Percentiles rank a stretch among this genome's conserved stretches.
phyloP scores from a whole-genome alignment of 208 protist genomes.

The Trypanosoma platydactyli region DNA sequence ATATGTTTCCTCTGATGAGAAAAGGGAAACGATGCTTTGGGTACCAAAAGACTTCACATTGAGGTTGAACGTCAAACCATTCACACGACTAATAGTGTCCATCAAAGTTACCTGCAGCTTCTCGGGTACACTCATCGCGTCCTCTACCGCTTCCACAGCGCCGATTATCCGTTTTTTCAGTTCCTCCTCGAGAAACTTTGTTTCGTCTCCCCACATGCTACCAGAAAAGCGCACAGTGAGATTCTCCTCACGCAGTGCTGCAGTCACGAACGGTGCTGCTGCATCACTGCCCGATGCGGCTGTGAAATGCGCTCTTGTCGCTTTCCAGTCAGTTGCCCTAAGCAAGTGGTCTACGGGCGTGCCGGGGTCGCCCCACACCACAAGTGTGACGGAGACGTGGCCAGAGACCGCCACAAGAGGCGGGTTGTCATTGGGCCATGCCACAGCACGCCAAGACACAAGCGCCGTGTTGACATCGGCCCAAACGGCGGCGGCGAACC shows the following conservation, averaged over 20 bases:
- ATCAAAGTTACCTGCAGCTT: not conserved
- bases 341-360: conserved; percentile 13
- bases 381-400: not conserved
- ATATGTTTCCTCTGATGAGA: not conserved
- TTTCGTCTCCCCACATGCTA: not conserved
- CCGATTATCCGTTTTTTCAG: not conserved
- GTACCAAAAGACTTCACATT: conserved; percentile 7
- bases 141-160: conserved; percentile 13
- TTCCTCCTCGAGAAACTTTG: not conserved
- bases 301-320: conserved; percentile 13
- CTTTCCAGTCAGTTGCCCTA: not conserved
- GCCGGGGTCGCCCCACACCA: conserved; percentile 19
- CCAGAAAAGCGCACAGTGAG: conserved; percentile 6
- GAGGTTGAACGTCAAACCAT: not conserved
- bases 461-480: not conserved
- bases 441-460: conserved; percentile 5
- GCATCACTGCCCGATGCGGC: not conserved
- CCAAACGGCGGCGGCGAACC: not conserved
- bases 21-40: conserved; percentile 10
- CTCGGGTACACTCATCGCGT: not conserved
- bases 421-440: not conserved
- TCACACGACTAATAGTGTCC: not conserved
- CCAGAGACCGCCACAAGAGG: not conserved
- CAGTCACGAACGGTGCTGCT: conserved; percentile 9
- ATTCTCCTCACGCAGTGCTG: not conserved